These are phyloP conservation scores for Xylaria sp. DNA, from an alignment of 2,329 filamentous ascomycete species.

Conservation along the genomic window DNA sequence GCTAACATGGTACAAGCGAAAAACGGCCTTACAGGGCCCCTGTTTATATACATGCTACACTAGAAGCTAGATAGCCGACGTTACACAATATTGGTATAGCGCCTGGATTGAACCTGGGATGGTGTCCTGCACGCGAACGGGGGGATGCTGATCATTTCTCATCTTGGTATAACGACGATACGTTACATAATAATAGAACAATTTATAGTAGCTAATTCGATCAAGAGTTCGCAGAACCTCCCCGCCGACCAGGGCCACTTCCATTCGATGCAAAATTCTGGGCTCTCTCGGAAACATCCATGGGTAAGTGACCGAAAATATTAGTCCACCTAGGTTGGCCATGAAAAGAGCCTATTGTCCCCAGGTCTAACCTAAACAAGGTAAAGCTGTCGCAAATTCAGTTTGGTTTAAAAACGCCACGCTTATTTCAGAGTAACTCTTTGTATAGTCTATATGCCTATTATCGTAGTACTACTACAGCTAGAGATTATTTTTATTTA, in stretches of 20 bases:
- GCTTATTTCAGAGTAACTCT: too few species aligned
- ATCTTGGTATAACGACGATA: conserved; percentile 10
- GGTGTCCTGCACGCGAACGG: neutral
- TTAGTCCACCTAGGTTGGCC: too few species aligned
- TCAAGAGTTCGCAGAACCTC: conserved; percentile 15
- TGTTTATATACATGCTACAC: conserved; percentile 7
- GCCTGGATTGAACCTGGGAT: neutral
- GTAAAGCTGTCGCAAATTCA: too few species aligned
- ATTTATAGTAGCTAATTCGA: neutral
- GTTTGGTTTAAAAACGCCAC: too few species aligned
- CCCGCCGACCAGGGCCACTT: neutral
- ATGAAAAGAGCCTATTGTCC: too few species aligned
- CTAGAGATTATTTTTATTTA: too few species aligned
- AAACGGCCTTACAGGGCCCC: conserved; percentile 6
- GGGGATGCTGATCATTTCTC: conserved; percentile 16
- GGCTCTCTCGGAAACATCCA: conserved; percentile 10
- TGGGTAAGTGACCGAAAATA: neutral
- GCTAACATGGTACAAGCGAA: neutral
- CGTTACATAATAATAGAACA: neutral
- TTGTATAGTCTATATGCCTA: too few species aligned
- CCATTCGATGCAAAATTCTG: conserved; percentile 16
- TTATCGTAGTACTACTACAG: too few species aligned
- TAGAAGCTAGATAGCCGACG: neutral
- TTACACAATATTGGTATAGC: conserved; percentile 14
- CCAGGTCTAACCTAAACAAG: too few species aligned